Conservation (phyloP, 805 yeast species). For the Candida vartiovaarae region DNA sequence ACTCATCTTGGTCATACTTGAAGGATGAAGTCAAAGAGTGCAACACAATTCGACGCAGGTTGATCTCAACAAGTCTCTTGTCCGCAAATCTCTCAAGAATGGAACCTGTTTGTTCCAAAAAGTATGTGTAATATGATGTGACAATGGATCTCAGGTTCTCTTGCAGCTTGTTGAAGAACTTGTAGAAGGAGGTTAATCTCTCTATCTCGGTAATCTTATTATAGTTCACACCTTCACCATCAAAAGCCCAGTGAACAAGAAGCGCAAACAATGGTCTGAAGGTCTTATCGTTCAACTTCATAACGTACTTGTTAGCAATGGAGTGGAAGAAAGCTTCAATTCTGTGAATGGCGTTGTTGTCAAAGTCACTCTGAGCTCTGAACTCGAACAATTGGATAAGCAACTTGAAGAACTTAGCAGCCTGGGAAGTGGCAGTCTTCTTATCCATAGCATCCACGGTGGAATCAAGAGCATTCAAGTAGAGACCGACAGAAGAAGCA, state of each 20-base stretch:
- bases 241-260: slow-evolving; percentile 86
- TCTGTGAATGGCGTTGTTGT: slow-evolving; percentile 67
- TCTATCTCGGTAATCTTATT: slow-evolving; percentile 40
- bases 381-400: slow-evolving; percentile 65
- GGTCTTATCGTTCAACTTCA: slow-evolving; percentile 88
- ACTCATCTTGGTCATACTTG: slow-evolving; percentile 86
- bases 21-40: slow-evolving; percentile 74
- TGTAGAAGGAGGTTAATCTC: slow-evolving; percentile 69
- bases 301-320: slow-evolving; percentile 67
- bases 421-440: slow-evolving; percentile 65
- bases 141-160: slow-evolving; percentile 80
- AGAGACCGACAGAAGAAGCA: slow-evolving; percentile 57
- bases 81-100: slow-evolving; percentile 45
- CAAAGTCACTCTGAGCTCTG: slow-evolving; percentile 52
- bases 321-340: slow-evolving; percentile 71
- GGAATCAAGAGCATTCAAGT: slow-evolving; percentile 57
- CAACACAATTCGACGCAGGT: slow-evolving; percentile 66
- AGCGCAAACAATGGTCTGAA: slow-evolving; percentile 90
- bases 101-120: slow-evolving; percentile 63
- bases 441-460: slow-evolving; percentile 64
- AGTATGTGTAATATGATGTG: slow-evolving; percentile 80
- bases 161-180: slow-evolving; percentile 79
- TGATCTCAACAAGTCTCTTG: slow-evolving; percentile 35
- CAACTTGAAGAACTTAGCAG: slow-evolving; percentile 62
- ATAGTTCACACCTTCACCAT: slow-evolving; percentile 61